Conservation (phyloP, 2,329 filamentous ascomycete genomes). For the Camillea tinctor region DNA sequence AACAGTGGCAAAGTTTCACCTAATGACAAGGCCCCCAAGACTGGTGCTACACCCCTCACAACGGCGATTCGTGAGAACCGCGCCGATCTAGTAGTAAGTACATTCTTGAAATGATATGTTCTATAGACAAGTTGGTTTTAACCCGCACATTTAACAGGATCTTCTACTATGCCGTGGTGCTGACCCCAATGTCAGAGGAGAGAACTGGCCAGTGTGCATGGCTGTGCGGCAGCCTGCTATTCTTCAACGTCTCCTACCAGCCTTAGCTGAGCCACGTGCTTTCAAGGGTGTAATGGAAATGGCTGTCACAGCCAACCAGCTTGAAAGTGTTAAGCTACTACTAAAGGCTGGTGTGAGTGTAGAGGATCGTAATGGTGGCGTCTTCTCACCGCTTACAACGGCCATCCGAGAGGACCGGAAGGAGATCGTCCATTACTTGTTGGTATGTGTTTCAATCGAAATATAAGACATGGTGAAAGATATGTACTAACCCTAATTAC, state of each 20-base stretch:
- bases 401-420: constrained; percentile 63
- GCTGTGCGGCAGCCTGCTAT: constrained; percentile 61
- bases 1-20: constrained; percentile 56
- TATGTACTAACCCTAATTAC: background rate
- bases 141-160: constrained; percentile 1
- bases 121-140: background rate
- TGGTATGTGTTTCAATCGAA: constrained; percentile 29
- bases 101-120: background rate
- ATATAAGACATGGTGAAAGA: background rate
- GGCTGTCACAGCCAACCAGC: constrained; percentile 64
- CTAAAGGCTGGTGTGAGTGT: constrained; percentile 64
- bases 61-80: constrained; percentile 63
- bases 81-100: constrained; percentile 48
- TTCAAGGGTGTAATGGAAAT: constrained; percentile 68
- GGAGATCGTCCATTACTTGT: constrained; percentile 60
- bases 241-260: constrained; percentile 56
- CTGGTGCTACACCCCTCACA: constrained; percentile 61
- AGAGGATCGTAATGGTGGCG: constrained; percentile 70
- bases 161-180: constrained; percentile 40
- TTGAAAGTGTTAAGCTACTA: constrained; percentile 66
- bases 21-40: constrained; percentile 56
- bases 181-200: constrained; percentile 60
- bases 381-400: constrained; percentile 68
- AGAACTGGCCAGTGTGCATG: constrained; percentile 72
- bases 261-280: constrained; percentile 56